These are phyloP conservation scores for Angophora floribunda DNA, from an alignment of 345 rosid species.

Conservation along the genomic window DNA sequence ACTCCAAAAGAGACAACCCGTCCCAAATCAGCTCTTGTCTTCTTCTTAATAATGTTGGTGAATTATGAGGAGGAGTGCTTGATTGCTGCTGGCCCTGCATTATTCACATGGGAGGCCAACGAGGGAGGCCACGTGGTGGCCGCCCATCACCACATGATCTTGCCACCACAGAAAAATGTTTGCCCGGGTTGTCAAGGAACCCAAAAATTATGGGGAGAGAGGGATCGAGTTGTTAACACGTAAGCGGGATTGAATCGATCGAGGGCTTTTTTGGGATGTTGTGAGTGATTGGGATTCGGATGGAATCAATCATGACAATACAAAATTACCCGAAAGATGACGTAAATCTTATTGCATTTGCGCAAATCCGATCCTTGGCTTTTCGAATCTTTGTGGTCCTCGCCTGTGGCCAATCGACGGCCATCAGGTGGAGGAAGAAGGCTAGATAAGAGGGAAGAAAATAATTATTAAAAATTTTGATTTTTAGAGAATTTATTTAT, in stretches of 20 bases:
- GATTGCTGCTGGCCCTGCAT: background rate
- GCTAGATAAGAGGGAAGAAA: background rate
- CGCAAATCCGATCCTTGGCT: rapidly evolving
- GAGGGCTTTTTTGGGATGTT: background rate
- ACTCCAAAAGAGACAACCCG: background rate
- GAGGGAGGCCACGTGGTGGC: background rate
- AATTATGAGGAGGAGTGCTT: background rate
- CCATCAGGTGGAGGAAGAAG: background rate
- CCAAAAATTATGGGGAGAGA: background rate
- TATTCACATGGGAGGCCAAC: background rate
- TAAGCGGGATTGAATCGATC: background rate
- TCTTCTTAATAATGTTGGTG: background rate
- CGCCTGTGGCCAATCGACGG: rapidly evolving
- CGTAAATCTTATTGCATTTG: too few species aligned
- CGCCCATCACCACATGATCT: background rate
- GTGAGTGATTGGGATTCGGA: background rate
- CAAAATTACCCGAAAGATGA: rapidly evolving
- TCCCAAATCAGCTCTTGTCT: background rate
- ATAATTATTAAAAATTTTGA: too few species aligned
- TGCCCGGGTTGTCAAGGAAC: background rate
- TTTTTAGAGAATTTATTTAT: too few species aligned
- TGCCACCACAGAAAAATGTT: background rate
- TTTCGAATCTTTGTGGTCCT: background rate
- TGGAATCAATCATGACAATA: background rate
- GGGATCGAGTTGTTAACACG: background rate